A percentile compares a stretch with the other conserved stretches of the same genome.
Conservation (phyloP, 2,329 filamentous ascomycete genomes). For the Beauveria caledonica region DNA sequence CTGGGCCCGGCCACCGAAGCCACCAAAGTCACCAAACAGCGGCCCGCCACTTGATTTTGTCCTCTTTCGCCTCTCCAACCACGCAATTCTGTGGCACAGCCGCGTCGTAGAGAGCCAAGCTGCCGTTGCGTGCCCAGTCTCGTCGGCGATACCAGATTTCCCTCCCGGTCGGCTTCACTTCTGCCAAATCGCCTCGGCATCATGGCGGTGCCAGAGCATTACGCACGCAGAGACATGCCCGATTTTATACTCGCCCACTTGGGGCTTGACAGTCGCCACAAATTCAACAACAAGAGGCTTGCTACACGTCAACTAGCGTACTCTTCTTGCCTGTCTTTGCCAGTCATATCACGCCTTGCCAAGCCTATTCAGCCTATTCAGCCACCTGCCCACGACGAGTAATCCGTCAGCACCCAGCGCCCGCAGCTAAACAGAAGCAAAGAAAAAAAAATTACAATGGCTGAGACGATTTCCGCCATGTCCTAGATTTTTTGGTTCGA, state of each 20-base stretch:
- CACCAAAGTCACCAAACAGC: background rate
- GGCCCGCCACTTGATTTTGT: constrained; percentile 7
- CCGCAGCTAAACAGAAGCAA: constrained; percentile 4
- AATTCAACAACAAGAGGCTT: background rate
- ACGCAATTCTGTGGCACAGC: background rate
- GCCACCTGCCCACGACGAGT: background rate
- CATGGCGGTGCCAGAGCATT: too few relatives aligned
- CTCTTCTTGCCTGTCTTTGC: background rate
- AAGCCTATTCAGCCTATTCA: background rate
- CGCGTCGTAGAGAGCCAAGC: background rate
- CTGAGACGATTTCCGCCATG: constrained; percentile 2
- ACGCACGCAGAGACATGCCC: background rate
- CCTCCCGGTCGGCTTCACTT: background rate
- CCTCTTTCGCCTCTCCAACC: background rate
- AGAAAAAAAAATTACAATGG: constrained; percentile 2
- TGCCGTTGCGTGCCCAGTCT: background rate
- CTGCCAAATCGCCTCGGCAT: background rate
- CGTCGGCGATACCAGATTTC: background rate
- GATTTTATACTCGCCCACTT: constrained; percentile 8
- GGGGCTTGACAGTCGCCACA: background rate
- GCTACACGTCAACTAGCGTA: constrained; percentile 7
- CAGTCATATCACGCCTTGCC: background rate
- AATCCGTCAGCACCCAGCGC: background rate
- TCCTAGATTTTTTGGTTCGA: too few relatives aligned
- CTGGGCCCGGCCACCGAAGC: background rate